Percentiles rank a stretch among this genome's conserved stretches.
Evolutionary conservation across 495 filamentous ascomycete genomes (phyloP).

Genomic region (Xeromyces bisporus): DNA sequence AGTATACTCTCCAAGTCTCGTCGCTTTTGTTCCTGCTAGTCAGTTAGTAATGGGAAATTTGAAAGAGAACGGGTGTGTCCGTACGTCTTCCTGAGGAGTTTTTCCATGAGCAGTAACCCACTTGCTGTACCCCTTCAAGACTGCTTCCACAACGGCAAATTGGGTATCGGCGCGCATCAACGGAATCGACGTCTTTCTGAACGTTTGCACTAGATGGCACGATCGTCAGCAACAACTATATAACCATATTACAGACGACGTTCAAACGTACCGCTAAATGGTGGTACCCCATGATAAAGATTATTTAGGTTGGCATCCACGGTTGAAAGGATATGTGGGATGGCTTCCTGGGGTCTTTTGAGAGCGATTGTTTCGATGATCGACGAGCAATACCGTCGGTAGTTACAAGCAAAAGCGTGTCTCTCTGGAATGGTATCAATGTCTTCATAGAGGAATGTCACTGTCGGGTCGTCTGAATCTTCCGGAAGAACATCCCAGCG

Average conservation of each 20-base stretch:
- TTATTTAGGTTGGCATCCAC: constrained; percentile 56
- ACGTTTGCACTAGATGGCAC: constrained; percentile 51
- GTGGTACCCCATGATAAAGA: constrained; percentile 52
- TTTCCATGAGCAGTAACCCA: constrained; percentile 45
- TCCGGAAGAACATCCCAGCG: constrained; percentile 74
- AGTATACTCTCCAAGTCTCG: constrained; percentile 47
- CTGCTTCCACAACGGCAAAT: constrained; percentile 78
- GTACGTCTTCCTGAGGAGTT: constrained; percentile 39
- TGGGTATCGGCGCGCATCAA: constrained; percentile 75
- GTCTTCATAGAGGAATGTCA: constrained; percentile 74
- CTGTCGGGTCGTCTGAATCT: constrained; percentile 60
- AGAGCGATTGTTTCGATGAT: constrained; percentile 73
- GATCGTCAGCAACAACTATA: no score
- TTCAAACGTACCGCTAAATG: constrained; percentile 45
- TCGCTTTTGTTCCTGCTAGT: constrained; percentile 38
- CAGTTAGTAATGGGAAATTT: constrained; percentile 4
- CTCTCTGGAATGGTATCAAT: constrained; percentile 88
- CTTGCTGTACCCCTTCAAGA: constrained; percentile 72
- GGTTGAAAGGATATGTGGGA: constrained; percentile 65
- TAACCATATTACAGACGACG: no score
- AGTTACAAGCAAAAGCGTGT: constrained; percentile 96
- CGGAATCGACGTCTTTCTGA: constrained; percentile 62
- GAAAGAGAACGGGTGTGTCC: constrained; percentile 2
- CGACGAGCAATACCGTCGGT: constrained; percentile 70
- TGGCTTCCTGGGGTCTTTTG: constrained; percentile 63